Base-by-base conservation (phyloP, 148 eudicot genomes). In the Fagopyrum homotropicum region DNA sequence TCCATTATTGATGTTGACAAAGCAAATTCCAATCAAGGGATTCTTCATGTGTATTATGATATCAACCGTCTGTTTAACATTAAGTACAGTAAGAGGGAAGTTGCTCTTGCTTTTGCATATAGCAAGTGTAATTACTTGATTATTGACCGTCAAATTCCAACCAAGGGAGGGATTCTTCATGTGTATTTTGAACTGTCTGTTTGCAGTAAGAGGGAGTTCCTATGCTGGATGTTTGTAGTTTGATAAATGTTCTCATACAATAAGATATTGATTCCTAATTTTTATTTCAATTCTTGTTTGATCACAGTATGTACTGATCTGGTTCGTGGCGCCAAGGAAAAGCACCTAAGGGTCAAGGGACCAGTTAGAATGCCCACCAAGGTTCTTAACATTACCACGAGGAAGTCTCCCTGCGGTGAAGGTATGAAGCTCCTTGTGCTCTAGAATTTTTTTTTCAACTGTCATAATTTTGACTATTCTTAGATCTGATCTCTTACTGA, bases 371-470 rank as follows among this genome's bases (percentile, higher is more conserved):
- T 93, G 82, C 97, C 97, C 6, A 93, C 95, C 76, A 93, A 93
- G 90, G 98, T 93, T 78, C 85, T 93, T 22, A 79, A 79, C 73
- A 89, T 93, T 61, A 93, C 98, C 12, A 93, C 98, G 12, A 87
- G 98, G 86, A 93, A 93, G 80, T 61, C 97, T 55, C 98, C 98
- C 3, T 93, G 98, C 83, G 98, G 98, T 81, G 98, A 93, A 93
- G 98, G 98, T 93, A 91, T 72, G 66, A 57, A 49, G 2, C 61
- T 56, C 17, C 9, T n/a, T 57, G 8, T 57, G 22, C 40, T 35
- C 40, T 35, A 35, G 40, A 35, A 1, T 0, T 8, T 57, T 0
- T 8, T 57, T 9, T 57, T 19, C 63, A 5, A 2, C 63, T 57
- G 26, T 14, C 9, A 57, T 19, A 17, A 57, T 57, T 17, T 8